Conservation (phyloP, 257 asterid genomes). For the Dorcoceras hygrometricum region DNA sequence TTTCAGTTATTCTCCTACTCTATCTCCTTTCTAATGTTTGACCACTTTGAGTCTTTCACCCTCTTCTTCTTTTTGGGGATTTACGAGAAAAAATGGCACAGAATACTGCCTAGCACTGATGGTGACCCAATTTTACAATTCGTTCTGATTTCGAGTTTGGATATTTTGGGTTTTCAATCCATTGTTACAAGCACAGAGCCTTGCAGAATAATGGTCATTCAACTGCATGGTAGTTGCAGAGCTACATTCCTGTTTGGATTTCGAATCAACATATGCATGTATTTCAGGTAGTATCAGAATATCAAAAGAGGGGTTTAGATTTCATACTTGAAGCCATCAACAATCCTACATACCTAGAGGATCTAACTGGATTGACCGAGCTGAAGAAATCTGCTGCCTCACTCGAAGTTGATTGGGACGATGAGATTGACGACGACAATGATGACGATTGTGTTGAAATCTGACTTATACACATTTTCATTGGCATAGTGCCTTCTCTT, state of each 20-base stretch:
- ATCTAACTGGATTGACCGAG: conserved; percentile 86
- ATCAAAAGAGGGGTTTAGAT: conserved; percentile 62
- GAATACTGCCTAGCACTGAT: background rate
- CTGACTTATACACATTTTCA: conserved; percentile 20
- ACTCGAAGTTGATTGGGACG: conserved; percentile 64
- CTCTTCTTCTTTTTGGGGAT: background rate
- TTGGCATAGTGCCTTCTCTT: conserved; percentile 10
- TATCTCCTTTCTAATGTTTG: background rate
- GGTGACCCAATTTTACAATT: too few species aligned
- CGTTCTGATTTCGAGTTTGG: background rate
- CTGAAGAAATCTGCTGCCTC: conserved; percentile 69
- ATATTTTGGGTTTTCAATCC: background rate
- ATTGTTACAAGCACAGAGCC: background rate
- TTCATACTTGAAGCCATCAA: conserved; percentile 81
- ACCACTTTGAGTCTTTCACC: background rate
- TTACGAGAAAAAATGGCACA: background rate
- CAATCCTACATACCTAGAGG: conserved; percentile 89
- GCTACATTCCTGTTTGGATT: background rate
- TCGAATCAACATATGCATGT: background rate
- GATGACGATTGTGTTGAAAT: conserved; percentile 60
- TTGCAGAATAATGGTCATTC: background rate
- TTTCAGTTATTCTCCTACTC: background rate
- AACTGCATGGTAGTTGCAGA: background rate
- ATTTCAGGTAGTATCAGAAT: conserved; percentile 75
- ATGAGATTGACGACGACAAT: conserved; percentile 45